Base-by-base conservation (phyloP, 805 yeast genomes). In the Nakazawaea ishiwadae region DNA sequence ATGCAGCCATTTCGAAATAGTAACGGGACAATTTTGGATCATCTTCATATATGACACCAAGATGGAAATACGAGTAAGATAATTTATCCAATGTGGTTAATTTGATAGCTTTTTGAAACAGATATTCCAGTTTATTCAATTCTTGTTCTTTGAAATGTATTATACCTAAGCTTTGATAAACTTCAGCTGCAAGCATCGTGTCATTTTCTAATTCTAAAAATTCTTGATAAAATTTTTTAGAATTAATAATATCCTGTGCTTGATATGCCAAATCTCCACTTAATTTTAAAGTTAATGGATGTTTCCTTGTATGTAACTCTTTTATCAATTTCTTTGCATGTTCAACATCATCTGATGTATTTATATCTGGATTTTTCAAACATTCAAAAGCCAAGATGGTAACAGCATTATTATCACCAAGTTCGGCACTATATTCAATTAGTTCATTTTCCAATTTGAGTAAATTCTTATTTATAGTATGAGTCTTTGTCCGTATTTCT, bases 401-500 rank as follows among this genome's bases (percentile, higher is more conserved):
- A 17, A 89, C 75, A 0, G 96, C 96, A 58, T 88, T 87, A 48
- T 79, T 75, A 51, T 84, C 78, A 0, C 96, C 96, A 52, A 77
- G 52, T 52, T 85, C 95, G 0, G 96, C 96, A 11, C 96, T 87
- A 39, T 72, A 73, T 45, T 88, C 95, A n/a, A 89, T 72, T 16
- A 90, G 58, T 48, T 77, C 80, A 48, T 79, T 76, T 54, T 89
- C 96, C 27, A 87, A 62, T 11, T 65, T 74, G 4, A 83, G 63
- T 16, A 83, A 61, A 46, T 78, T 64, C 39, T 55, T 71, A 50
- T 83, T 80, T 2, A 75, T 66, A 0, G 81, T 66, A 44, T 81
- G 80, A 1, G 90, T 77, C 26, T 74, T 69, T 5, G 62, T 65
- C 32, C 96, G 59, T 39, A 84, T 67, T 39, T 75, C 77, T 35